Percentiles rank a stretch among this genome's conserved stretches.
phyloP scores from a whole-genome alignment of 139 green algal species.

The Pleodorina starrii region DNA sequence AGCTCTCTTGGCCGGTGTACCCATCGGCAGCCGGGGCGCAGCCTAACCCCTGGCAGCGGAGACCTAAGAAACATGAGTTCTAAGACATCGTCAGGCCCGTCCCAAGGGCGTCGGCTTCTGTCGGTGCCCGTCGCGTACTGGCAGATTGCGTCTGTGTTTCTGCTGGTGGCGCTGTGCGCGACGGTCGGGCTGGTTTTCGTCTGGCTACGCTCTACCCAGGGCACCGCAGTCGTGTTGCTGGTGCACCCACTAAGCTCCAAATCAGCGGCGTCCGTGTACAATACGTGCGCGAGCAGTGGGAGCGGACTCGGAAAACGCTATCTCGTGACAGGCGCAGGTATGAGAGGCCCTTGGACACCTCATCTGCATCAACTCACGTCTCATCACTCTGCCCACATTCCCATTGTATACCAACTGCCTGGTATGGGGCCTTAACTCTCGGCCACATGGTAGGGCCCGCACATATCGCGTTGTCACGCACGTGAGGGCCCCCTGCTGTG shows the following conservation, averaged over 20 bases:
- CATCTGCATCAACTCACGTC: too few species aligned
- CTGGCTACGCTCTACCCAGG: neutral
- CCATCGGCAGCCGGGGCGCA: neutral
- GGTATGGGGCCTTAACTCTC: too few species aligned
- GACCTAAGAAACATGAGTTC: neutral
- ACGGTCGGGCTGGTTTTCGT: neutral
- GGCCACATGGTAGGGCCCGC: too few species aligned
- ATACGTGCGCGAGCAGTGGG: constrained; percentile 33
- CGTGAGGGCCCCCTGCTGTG: too few species aligned
- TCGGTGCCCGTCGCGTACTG: neutral
- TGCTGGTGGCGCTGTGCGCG: neutral
- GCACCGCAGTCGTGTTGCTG: constrained; percentile 16
- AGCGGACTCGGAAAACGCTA: constrained; percentile 31
- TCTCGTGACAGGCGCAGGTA: constrained; percentile 37
- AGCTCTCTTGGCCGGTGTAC: neutral
- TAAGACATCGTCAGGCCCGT: neutral
- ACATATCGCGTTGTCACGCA: too few species aligned
- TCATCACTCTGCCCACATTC: too few species aligned
- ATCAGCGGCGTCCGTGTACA: neutral
- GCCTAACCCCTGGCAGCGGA: neutral
- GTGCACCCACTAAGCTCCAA: constrained; percentile 9
- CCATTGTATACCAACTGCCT: too few species aligned
- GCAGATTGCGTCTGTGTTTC: neutral
- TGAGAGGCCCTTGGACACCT: neutral
- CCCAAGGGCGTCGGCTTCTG: neutral